Conservation (phyloP, 495 filamentous ascomycete genomes). For the Aspergillus sclerotioniger region DNA sequence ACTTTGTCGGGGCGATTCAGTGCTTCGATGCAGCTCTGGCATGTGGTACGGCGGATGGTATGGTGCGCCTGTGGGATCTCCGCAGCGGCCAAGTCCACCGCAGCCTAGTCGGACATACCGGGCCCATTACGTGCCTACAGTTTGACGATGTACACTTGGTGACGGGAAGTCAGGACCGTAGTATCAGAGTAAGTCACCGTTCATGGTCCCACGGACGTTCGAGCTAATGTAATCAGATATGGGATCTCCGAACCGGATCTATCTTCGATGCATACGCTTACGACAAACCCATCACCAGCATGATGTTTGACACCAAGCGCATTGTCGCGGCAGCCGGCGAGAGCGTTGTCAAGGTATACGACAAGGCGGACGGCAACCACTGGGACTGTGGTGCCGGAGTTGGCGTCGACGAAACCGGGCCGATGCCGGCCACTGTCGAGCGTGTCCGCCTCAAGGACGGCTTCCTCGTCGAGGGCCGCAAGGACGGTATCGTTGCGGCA, state of each 20-base stretch:
- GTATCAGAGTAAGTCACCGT: slow-evolving; percentile 73
- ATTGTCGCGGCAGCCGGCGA: slow-evolving; percentile 92
- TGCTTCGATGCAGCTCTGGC: slow-evolving; percentile 96
- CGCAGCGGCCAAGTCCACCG: slow-evolving; percentile 93
- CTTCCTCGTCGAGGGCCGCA: slow-evolving; percentile 86
- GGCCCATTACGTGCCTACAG: slow-evolving; percentile 90
- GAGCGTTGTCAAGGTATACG: slow-evolving; percentile 93
- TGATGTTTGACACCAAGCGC: slow-evolving; percentile 93
- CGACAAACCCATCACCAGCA: slow-evolving; percentile 87
- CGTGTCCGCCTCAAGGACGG: slow-evolving; percentile 89
- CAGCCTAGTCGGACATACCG: slow-evolving; percentile 94
- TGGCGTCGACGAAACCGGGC: slow-evolving; percentile 58
- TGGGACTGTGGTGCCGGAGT: slow-evolving; percentile 95
- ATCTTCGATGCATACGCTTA: slow-evolving; percentile 97
- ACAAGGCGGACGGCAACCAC: slow-evolving; percentile 91
- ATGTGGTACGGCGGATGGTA: slow-evolving; percentile 97
- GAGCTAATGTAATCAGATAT: slow-evolving; percentile 63
- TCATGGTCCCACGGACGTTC: background rate
- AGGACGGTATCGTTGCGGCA: slow-evolving; percentile 83
- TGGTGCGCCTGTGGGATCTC: slow-evolving; percentile 97
- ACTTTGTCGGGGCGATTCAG: slow-evolving; percentile 94
- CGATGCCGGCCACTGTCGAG: slow-evolving; percentile 69
- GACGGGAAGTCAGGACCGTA: slow-evolving; percentile 89
- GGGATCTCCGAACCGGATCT: slow-evolving; percentile 94
- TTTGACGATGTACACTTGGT: slow-evolving; percentile 96